phyloP scores from a whole-genome alignment of 805 yeast genomes.

The Metschnikowia lunata region DNA sequence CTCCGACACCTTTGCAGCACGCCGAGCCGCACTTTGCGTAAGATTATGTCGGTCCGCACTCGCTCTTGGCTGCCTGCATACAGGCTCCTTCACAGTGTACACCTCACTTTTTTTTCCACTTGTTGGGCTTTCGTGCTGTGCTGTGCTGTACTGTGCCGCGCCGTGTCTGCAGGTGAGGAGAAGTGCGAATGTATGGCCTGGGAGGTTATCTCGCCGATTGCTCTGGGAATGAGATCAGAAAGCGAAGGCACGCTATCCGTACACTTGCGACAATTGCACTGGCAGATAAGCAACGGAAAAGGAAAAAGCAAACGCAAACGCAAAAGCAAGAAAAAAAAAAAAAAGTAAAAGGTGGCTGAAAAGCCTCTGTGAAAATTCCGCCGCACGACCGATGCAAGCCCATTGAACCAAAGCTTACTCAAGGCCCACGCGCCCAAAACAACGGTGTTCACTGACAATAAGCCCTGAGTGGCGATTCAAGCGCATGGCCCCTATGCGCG shows the following conservation, averaged over 20 bases:
- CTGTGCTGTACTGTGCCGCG: not conserved
- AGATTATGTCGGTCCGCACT: no score
- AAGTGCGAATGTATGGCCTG: not conserved
- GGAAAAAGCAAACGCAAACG: no score
- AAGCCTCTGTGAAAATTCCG: no score
- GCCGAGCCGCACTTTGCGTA: not conserved
- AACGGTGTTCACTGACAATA: not conserved
- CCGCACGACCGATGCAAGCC: no score
- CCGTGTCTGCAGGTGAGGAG: constrained; percentile 8
- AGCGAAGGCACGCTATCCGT: not conserved
- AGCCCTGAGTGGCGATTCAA: constrained; percentile 3
- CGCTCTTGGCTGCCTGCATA: no score
- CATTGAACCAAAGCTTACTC: no score
- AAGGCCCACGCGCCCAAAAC: not conserved
- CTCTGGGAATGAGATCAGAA: not conserved
- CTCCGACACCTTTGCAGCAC: constrained; percentile 1
- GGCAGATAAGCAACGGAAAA: no score
- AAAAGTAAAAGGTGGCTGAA: no score
- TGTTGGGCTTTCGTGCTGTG: constrained; percentile 6
- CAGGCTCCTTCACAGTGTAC: not conserved
- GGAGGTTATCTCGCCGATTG: not conserved
- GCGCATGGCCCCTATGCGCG: constrained; percentile 9
- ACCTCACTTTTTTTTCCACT: not conserved
- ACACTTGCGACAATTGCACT: not conserved
- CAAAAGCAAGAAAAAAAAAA: no score